Percentiles rank a stretch among this genome's conserved stretches.
Conservation (phyloP, 306 rosid genomes). For the Quillaja saponaria region DNA sequence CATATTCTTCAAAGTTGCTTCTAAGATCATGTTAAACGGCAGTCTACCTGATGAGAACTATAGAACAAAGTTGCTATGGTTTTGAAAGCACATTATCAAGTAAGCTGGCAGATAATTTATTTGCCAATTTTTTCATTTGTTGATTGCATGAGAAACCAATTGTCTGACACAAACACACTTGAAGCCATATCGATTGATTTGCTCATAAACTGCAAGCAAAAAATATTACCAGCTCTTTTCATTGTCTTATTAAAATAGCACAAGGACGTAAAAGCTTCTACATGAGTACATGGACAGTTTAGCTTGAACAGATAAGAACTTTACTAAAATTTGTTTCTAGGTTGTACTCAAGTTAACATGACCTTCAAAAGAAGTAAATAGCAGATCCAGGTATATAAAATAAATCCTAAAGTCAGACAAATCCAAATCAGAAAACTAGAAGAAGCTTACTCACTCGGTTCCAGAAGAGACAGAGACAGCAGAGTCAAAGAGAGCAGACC, state of each 20-base stretch:
- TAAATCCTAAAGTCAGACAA: constrained; percentile 12
- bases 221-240: too few species aligned
- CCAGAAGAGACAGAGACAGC: constrained; percentile 80
- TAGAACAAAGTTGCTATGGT: too few species aligned
- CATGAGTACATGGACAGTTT: too few species aligned
- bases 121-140: too few species aligned
- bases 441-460: constrained; percentile 67
- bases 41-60: too few species aligned
- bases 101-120: too few species aligned
- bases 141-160: too few species aligned
- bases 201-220: background rate
- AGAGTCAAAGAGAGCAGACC: constrained; percentile 84
- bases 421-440: constrained; percentile 29
- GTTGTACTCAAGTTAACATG: background rate
- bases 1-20: too few species aligned
- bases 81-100: too few species aligned
- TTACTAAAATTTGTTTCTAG: background rate
- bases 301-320: background rate
- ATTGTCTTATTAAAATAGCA: too few species aligned
- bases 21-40: too few species aligned
- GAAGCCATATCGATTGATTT: background rate
- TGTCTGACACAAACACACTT: background rate
- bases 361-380: constrained; percentile 8
- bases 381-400: constrained; percentile 16
- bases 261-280: too few species aligned